Base-by-base conservation (phyloP, 371 early-diverging fungal species). In the Mucor sp. region DNA sequence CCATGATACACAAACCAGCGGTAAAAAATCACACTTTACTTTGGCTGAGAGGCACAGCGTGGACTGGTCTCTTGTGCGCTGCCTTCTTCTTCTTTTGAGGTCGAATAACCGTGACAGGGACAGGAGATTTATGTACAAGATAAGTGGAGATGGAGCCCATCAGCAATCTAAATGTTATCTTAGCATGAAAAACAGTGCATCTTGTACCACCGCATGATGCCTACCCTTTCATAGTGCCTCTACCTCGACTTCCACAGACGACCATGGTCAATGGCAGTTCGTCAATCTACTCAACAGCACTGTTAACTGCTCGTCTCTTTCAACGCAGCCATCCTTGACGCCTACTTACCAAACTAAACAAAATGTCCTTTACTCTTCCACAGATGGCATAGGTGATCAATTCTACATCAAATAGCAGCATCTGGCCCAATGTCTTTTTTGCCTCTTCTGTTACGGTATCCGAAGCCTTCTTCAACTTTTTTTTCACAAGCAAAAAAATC, bases 71-170 rank as follows among this genome's bases (percentile, higher is more conserved):
- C 62, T 73, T 61, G 21, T 59, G 35, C 39, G 58, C 70, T 56
- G 57, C 27, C 69, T 67, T 75, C 53, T 74, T 70, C 32, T 77
- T 82, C 59, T 81, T 84, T 25, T 83, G 81, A 15, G 84, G 76
- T 58, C 84, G 71, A 58, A 88, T 84, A 4, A 86, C 87, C 32
- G 84, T 78, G 8, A 88, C 87, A 11, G 88, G 88, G 2, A 85
- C 87, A n/a, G 84, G 69, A 3, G 87, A 84, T 63, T 85, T 85
- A 66, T 88, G 87, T 3, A 88, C 82, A 44, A 88, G 72, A 65
- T 76, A 86, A 15, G 83, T 85, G 33, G 85, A 84, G 28, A 88
- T 80, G 15, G 87, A 85, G 56, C 85, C 86, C 65, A 85, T 79
- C 12, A 86, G 64, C 14, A 88, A 41, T 12, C 80, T 81, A 61